phyloP scores from a whole-genome alignment of 2,329 filamentous ascomycete species.

The Hypoxylon sp. region DNA sequence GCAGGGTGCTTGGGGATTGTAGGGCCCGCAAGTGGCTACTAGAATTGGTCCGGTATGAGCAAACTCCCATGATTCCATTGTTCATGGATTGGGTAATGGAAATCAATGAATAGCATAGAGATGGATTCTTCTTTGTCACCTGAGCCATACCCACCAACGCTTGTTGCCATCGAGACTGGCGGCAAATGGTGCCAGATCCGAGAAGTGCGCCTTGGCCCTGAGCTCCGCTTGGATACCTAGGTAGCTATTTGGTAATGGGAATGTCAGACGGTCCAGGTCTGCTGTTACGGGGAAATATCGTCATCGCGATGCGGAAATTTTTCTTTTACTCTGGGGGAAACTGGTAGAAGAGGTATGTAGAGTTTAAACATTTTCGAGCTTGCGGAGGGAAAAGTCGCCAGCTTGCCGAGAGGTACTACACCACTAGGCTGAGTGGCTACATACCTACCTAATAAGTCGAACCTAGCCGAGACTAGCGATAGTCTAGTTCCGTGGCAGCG shows the following conservation, averaged over 20 bases:
- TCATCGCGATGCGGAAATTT: slow-evolving; percentile 38
- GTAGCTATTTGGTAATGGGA: slow-evolving; percentile 56
- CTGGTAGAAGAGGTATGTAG: slow-evolving; percentile 5
- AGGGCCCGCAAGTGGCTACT: slow-evolving; percentile 29
- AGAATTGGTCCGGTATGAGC: slow-evolving; percentile 33
- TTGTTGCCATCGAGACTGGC: slow-evolving; percentile 43
- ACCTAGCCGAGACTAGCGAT: slow-evolving; percentile 33
- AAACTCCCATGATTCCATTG: slow-evolving; percentile 47
- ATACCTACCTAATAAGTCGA: slow-evolving; percentile 28
- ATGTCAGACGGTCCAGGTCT: slow-evolving; percentile 47
- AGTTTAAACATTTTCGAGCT: slow-evolving; percentile 19
- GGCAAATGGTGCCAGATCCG: slow-evolving; percentile 38
- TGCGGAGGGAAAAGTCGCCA: slow-evolving; percentile 19
- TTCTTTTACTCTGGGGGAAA: slow-evolving; percentile 28
- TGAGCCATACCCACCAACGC: slow-evolving; percentile 50
- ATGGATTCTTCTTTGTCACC: slow-evolving; percentile 54
- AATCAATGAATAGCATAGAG: slow-evolving; percentile 56
- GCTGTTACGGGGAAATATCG: slow-evolving; percentile 40
- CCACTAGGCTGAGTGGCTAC: slow-evolving; percentile 25
- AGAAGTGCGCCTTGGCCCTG: slow-evolving; percentile 29
- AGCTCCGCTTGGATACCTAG: slow-evolving; percentile 52
- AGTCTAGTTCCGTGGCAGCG: slow-evolving; percentile 14
- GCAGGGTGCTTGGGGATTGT: slow-evolving; percentile 15
- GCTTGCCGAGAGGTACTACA: slow-evolving; percentile 5
- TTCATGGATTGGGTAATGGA: slow-evolving; percentile 62